phyloP scores from a whole-genome alignment of 208 protist genomes.

The Leptomonas pyrrhocoris region DNA sequence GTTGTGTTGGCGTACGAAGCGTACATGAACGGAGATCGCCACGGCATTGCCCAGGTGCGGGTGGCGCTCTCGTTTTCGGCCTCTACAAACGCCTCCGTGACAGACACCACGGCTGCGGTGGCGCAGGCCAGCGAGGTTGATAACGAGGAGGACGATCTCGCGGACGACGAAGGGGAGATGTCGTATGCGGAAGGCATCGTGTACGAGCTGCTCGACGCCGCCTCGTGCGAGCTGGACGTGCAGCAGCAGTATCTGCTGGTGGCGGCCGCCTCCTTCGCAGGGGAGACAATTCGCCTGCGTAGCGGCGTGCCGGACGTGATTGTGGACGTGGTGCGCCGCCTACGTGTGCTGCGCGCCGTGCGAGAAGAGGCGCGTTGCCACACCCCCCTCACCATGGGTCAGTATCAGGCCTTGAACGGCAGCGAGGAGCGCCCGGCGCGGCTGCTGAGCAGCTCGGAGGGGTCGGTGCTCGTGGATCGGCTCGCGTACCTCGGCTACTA shows the following conservation, averaged over 20 bases:
- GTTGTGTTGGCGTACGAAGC: slow-evolving; percentile 35
- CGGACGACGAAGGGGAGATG: slow-evolving; percentile 4
- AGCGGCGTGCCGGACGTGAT: slow-evolving; percentile 30
- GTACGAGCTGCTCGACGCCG: slow-evolving; percentile 41
- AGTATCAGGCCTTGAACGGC: slow-evolving; percentile 29
- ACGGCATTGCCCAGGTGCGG: slow-evolving; percentile 33
- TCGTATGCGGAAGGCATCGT: slow-evolving; percentile 29
- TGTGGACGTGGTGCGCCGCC: slow-evolving; percentile 41
- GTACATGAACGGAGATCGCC: slow-evolving; percentile 30
- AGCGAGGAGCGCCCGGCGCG: slow-evolving; percentile 20
- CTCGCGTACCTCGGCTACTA: slow-evolving; percentile 38
- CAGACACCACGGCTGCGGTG: background rate
- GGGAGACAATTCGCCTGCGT: slow-evolving; percentile 30
- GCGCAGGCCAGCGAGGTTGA: background rate
- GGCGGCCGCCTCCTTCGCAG: slow-evolving; percentile 38
- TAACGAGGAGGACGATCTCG: background rate
- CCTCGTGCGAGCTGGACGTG: slow-evolving; percentile 39
- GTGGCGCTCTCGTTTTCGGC: slow-evolving; percentile 1
- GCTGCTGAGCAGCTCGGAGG: slow-evolving; percentile 30
- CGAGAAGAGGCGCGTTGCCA: slow-evolving; percentile 32
- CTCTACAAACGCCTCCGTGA: background rate
- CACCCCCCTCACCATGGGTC: slow-evolving; percentile 29
- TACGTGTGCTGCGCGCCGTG: slow-evolving; percentile 45
- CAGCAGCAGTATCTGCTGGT: slow-evolving; percentile 52
- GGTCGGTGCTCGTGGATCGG: slow-evolving; percentile 44